phyloP scores from a whole-genome alignment of 345 rosid species.

The Ceriops decandra region DNA sequence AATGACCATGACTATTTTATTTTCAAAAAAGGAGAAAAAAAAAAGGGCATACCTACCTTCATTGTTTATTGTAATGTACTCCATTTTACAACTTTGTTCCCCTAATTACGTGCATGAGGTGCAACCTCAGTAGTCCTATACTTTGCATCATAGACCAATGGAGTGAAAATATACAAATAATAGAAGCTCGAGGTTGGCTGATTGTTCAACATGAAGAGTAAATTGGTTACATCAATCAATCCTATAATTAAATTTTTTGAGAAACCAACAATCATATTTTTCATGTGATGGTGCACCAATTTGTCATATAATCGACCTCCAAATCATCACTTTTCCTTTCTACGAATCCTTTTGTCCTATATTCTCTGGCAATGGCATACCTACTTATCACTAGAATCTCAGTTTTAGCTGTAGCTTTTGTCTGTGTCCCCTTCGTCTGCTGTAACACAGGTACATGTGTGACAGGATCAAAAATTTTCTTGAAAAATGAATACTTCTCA shows the following conservation, averaged over 20 bases:
- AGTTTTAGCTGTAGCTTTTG: conserved; percentile 27
- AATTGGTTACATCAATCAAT: conserved; percentile 6
- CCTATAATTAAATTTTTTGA: conserved; percentile 7
- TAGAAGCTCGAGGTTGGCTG: conserved; percentile 7
- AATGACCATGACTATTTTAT: not conserved
- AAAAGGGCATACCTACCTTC: conserved; percentile 24
- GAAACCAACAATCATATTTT: conserved; percentile 6
- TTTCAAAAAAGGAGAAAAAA: conserved; percentile 6
- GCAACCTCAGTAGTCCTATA: not conserved
- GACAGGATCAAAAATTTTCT: not conserved
- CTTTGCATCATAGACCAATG: conserved; percentile 10
- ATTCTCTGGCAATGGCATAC: conserved; percentile 44
- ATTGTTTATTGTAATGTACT: not conserved
- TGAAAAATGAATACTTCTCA: not conserved
- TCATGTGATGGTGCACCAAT: conserved; percentile 5
- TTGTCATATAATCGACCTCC: conserved; percentile 20
- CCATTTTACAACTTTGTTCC: not conserved
- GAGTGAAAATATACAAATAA: conserved; percentile 2
- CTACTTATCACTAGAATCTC: conserved; percentile 18
- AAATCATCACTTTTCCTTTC: conserved; percentile 12
- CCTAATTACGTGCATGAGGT: not conserved
- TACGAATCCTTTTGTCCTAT: conserved; percentile 11
- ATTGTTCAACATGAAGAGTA: not conserved
- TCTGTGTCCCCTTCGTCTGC: conserved; percentile 27
- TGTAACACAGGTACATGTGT: conserved; percentile 34